phyloP scores from a whole-genome alignment of 306 rosid species.

The Crataegus laevigata region DNA sequence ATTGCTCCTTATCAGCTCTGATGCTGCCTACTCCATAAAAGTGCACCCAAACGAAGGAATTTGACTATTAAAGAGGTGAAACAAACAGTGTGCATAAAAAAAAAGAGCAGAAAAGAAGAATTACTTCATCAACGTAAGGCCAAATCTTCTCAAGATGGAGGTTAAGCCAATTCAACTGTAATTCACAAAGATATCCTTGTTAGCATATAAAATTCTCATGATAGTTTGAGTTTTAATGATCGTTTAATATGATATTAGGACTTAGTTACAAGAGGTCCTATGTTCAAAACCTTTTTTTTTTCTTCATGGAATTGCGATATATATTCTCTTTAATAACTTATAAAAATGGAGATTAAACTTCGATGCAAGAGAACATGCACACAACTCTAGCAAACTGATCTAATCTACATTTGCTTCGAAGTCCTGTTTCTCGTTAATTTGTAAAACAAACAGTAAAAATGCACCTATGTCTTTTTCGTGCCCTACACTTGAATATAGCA shows the following conservation, averaged over 20 bases:
- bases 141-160: slow-evolving; percentile 52
- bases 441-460: too few species aligned
- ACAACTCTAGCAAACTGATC: too few species aligned
- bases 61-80: neutral
- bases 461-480: too few species aligned
- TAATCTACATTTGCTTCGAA: too few species aligned
- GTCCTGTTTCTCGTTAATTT: too few species aligned
- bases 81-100: neutral
- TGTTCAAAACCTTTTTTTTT: neutral
- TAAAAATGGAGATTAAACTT: too few species aligned
- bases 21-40: slow-evolving; percentile 59
- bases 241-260: neutral
- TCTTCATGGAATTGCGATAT: neutral
- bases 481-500: neutral
- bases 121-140: slow-evolving; percentile 77
- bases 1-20: slow-evolving; percentile 60
- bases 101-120: neutral
- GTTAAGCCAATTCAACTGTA: slow-evolving; percentile 85
- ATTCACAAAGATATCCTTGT: slow-evolving; percentile 21
- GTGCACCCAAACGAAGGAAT: neutral
- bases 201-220: neutral
- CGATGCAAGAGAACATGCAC: too few species aligned
- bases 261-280: neutral
- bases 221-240: neutral
- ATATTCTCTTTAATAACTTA: too few species aligned